Conservation (phyloP, 1,284 basidiomycete species). For the Vanrija sp. region DNA sequence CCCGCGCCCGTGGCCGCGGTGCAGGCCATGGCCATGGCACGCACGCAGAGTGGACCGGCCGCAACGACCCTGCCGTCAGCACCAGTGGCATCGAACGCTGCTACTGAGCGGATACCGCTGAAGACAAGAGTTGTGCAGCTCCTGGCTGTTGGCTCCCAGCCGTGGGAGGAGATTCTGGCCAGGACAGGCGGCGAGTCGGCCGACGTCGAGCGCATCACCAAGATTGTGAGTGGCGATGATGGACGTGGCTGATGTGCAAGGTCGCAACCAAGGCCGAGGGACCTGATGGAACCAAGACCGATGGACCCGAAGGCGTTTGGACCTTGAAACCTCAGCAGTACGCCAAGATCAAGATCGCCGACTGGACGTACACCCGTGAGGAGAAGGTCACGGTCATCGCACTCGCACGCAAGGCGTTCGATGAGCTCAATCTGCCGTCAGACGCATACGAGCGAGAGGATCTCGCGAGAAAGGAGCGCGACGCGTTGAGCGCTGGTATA, state of each 20-base stretch:
- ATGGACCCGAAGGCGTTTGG: conserved; percentile 6
- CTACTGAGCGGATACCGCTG: conserved; percentile 30
- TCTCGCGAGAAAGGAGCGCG: conserved; percentile 33
- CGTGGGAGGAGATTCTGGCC: conserved; percentile 26
- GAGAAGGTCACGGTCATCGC: conserved; percentile 32
- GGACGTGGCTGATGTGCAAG: conserved; percentile 5
- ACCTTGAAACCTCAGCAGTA: conserved; percentile 38
- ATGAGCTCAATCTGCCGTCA: conserved; percentile 31
- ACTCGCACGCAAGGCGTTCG: conserved; percentile 39
- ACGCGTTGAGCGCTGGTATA: conserved; percentile 14
- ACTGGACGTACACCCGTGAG: conserved; percentile 34
- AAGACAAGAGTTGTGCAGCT: conserved; percentile 45
- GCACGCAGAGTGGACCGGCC: conserved; percentile 14
- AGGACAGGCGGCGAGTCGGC: conserved; percentile 30
- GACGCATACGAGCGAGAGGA: conserved; percentile 40
- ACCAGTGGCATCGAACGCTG: not conserved
- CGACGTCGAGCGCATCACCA: conserved; percentile 41
- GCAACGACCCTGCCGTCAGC: not conserved
- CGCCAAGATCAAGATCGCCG: conserved; percentile 43
- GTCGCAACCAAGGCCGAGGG: conserved; percentile 1
- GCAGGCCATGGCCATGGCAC: conserved; percentile 5
- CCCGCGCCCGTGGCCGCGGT: not conserved
- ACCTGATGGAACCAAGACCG: no score
- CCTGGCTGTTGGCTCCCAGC: conserved; percentile 36
- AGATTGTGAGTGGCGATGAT: conserved; percentile 29